Evolutionary conservation across 192 early-diverging fungal species (phyloP).

Genomic region (Chytriomyces hyalinus): DNA sequence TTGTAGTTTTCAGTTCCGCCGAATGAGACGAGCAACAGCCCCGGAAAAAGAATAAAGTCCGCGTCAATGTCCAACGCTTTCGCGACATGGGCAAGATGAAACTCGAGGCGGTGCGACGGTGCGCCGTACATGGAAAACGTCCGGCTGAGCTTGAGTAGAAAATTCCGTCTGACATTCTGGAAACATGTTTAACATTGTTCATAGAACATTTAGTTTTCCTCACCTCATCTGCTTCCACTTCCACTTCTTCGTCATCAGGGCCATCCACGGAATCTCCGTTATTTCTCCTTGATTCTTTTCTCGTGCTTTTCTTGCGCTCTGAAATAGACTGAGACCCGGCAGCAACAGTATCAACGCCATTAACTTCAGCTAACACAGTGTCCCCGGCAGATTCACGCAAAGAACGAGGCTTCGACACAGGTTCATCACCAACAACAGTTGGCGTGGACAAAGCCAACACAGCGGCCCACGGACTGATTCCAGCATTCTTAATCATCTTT

Average conservation of each 20-base stretch:
- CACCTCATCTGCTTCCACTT: slow-evolving; percentile 12
- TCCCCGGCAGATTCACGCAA: no score
- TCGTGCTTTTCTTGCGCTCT: neutral
- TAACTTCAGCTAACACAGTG: neutral
- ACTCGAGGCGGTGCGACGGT: slow-evolving; percentile 54
- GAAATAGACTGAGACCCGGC: neutral
- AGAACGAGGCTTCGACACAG: no score
- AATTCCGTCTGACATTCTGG: slow-evolving; percentile 38
- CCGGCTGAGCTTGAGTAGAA: slow-evolving; percentile 48
- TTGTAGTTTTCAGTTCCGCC: slow-evolving; percentile 34
- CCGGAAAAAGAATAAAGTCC: slow-evolving; percentile 45
- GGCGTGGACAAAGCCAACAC: slow-evolving; percentile 1
- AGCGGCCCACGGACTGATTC: slow-evolving; percentile 29
- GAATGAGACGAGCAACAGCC: slow-evolving; percentile 46
- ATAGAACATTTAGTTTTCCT: neutral
- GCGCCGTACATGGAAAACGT: slow-evolving; percentile 50
- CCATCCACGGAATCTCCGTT: neutral
- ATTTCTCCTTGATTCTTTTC: no score
- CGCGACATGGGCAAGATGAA: slow-evolving; percentile 40
- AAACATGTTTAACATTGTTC: neutral
- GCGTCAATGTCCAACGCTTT: slow-evolving; percentile 46
- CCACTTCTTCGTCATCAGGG: slow-evolving; percentile 3
- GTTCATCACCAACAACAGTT: neutral
- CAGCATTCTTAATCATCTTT: slow-evolving; percentile 1
- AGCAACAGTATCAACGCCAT: neutral